Evolutionary conservation across 257 asterid species (phyloP).

Genomic region (Nicotiana paniculata): DNA sequence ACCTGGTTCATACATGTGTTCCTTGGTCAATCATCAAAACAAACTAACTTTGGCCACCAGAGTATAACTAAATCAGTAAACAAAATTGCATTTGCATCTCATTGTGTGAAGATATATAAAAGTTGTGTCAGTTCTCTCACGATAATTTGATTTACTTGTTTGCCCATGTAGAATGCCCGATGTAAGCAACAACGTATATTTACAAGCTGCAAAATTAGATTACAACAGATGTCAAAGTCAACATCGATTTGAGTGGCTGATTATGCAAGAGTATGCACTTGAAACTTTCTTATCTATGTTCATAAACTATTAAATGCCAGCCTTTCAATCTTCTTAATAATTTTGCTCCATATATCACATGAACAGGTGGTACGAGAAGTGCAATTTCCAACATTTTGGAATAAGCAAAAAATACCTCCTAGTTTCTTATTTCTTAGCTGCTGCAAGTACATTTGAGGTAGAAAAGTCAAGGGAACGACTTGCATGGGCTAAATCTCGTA

Average conservation of each 20-base stretch:
- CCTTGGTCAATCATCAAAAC: no score
- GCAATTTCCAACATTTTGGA: not conserved
- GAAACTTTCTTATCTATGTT: not conserved
- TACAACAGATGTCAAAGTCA: constrained; percentile 35
- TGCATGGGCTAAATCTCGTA: not conserved
- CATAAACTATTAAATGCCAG: no score
- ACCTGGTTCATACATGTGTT: no score
- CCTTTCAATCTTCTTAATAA: no score
- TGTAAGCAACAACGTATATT: constrained; percentile 20
- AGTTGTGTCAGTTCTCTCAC: no score
- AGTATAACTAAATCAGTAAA: no score
- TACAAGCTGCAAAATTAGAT: constrained; percentile 35
- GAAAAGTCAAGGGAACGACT: not conserved
- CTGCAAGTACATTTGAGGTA: not conserved
- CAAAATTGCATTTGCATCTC: no score
- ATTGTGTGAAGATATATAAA: no score
- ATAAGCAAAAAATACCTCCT: not conserved
- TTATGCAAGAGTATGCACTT: constrained; percentile 10
- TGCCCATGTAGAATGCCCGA: constrained; percentile 23
- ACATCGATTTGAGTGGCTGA: constrained; percentile 44
- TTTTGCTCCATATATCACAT: not conserved
- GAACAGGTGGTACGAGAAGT: not conserved
- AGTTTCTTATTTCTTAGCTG: not conserved
- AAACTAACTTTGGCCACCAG: no score
- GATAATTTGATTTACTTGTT: not conserved